Conservation (phyloP, 768 basidiomycete species). For the Podaxis sp. region DNA sequence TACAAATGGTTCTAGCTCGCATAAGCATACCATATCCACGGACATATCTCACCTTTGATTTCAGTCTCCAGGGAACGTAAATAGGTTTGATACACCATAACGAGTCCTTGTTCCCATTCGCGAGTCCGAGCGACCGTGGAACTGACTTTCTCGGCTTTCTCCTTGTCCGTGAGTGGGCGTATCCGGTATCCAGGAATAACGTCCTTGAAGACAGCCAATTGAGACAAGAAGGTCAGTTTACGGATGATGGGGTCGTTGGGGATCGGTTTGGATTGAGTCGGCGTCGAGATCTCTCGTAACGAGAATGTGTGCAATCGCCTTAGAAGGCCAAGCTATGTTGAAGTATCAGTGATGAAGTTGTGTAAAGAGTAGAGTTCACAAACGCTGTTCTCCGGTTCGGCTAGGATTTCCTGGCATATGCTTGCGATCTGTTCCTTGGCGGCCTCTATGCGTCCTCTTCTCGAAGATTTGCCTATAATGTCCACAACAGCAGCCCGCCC, state of each 20-base stretch:
- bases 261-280: slow-evolving; percentile 67
- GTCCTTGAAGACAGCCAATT: slow-evolving; percentile 94
- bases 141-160: slow-evolving; percentile 90
- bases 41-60: slow-evolving; percentile 64
- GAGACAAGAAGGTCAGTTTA: slow-evolving; percentile 84
- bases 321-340: slow-evolving; percentile 75
- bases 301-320: slow-evolving; percentile 89
- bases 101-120: slow-evolving; percentile 95
- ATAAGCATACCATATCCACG: neutral
- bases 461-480: slow-evolving; percentile 64
- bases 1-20: slow-evolving; percentile 26
- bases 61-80: slow-evolving; percentile 83
- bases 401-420: slow-evolving; percentile 90
- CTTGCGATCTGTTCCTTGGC: slow-evolving; percentile 95
- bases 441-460: slow-evolving; percentile 61
- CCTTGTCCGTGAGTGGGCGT: slow-evolving; percentile 83
- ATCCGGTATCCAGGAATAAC: slow-evolving; percentile 96
- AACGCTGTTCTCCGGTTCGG: slow-evolving; percentile 94
- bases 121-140: slow-evolving; percentile 88
- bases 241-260: slow-evolving; percentile 80
- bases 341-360: slow-evolving; percentile 5
- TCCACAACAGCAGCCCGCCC: slow-evolving; percentile 80
- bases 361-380: slow-evolving; percentile 27
- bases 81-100: slow-evolving; percentile 85
- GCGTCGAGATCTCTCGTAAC: slow-evolving; percentile 68